Base-by-base conservation (phyloP, 305 asterid species). In the Plantago coronopus region DNA sequence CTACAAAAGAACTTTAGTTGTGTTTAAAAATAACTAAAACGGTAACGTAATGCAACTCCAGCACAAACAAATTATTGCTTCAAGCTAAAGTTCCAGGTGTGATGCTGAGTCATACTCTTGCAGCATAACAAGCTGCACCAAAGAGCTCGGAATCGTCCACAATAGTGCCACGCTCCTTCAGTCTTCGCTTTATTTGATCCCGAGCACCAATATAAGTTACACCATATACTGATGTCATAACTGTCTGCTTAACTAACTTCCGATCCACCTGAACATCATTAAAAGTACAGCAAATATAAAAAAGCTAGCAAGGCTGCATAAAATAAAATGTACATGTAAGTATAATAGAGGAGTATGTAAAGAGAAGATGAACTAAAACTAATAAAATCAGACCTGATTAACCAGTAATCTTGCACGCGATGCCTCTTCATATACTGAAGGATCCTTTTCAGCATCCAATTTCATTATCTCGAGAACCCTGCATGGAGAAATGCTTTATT, bases 211-310 rank as follows among this genome's bases (percentile, higher is more conserved):
- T 72, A 61, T 78, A 85, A 15, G 96, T 88, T 58, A 88, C 96
- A 48, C 96, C 96, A 74, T 88, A 88, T 42, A 88, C 96, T 67
- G 96, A 88, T 72, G 96, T 88, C 96, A 88, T 88, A 61, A 88
- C 96, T 4, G 96, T 85, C 74, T 88, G 95, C 80, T 88, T 88
- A 67, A 88, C 96, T 84, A 88, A 71, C 78, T 88, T 85, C 63
- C 96, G 66, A 63, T 88, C 95, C 69, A 88, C 95, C 96, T 88
- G 72, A 65, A 69, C 43, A 70, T 18, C 67, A 65, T 62, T 34
- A 37, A 40, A 51, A 19, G 61, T 46, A 55, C 23, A 64, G 45
- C 57, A 14, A 49, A 62, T 13, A 16, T 57, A 25, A 51, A 25
- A 51, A 15, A 1, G 60, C 57, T 57, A 63, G 57, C n/a, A 54